phyloP scores from a whole-genome alignment of 805 yeast species.

The Isabelozyma heimii region DNA sequence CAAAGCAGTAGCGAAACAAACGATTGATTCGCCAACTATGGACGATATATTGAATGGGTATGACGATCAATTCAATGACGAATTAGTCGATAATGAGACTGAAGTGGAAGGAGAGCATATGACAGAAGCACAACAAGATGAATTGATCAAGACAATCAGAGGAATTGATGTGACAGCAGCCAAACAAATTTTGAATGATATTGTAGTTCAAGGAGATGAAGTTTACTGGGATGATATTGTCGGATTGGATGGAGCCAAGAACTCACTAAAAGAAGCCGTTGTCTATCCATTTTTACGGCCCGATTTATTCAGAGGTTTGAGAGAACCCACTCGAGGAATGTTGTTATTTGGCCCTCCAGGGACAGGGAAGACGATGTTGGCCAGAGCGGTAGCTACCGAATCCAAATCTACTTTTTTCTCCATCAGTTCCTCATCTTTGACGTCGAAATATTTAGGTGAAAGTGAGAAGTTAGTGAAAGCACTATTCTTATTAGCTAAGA shows the following conservation, averaged over 20 bases:
- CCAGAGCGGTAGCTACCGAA: conserved; percentile 95
- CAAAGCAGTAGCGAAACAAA: background rate
- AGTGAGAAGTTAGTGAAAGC: conserved; percentile 92
- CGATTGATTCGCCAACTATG: conserved; percentile 21
- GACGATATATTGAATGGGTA: conserved; percentile 22
- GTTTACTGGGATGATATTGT: conserved; percentile 96
- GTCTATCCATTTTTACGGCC: conserved; percentile 95
- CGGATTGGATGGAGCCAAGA: conserved; percentile 86
- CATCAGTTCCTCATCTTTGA: conserved; percentile 84
- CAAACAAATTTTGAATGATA: conserved; percentile 80
- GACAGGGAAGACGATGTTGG: conserved; percentile 98
- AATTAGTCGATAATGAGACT: conserved; percentile 17
- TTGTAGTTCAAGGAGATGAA: conserved; percentile 85
- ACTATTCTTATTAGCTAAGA: conserved; percentile 77
- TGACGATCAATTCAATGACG: conserved; percentile 13
- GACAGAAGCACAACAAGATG: conserved; percentile 29
- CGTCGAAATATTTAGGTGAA: conserved; percentile 88
- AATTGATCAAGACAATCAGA: conserved; percentile 42
- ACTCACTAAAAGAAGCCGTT: conserved; percentile 87
- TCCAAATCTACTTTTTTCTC: conserved; percentile 90
- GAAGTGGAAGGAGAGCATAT: conserved; percentile 8
- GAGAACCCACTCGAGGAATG: conserved; percentile 98
- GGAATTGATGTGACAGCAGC: conserved; percentile 84
- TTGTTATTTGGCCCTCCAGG: conserved; percentile 96
- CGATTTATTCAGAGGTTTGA: conserved; percentile 81